Evolutionary conservation across 1,139 yeast species (phyloP), one percentile per base, ranked within the genome.

Genomic region (Saccharomycopsis hybrid): DNA sequence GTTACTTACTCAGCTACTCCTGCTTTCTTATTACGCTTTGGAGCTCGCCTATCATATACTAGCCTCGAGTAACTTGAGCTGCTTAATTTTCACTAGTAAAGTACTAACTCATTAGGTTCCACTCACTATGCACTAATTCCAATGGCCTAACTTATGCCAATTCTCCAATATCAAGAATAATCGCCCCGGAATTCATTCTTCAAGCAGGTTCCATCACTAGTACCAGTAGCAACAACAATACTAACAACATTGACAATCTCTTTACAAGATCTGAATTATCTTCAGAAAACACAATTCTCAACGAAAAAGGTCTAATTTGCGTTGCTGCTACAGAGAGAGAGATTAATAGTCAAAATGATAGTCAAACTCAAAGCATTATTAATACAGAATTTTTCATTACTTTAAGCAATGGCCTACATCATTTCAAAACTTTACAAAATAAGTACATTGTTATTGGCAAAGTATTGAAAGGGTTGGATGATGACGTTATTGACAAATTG

Each of bases 381-480:
- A 11, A 31, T 8, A 31, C 35, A 8, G 39, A 36, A n/a, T 36
- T 36, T 24, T 36, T 36, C 24, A 36, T 36, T 5, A 36, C 39
- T 7, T 36, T 36, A n/a, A 8, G 24, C 18, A 36, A 36, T n/a
- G 39, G 39, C 39, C 24, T 36, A 7, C 39, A 36, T 36, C 39
- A 36, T 36, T 36, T 36, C 24, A 13, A 36, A 13, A 5, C n/a
- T 5, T 8, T 36, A 24, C 39, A 24, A 5, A 36, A 36, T n/a
- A 36, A 36, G 24, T 36, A 36, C 24, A 36, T 36, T 5, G 39
- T 36, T 5, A 5, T 36, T 9, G 39, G 39, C 9, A 36, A 13
- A n/a, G 39, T 36, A 8, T n/a, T 36, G 18, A 36, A 36, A 36
- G 39, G 39, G 39, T 24, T 36, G 7, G 39, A 36, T 36, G 39